Evolutionary conservation across 2,329 filamentous ascomycete species (phyloP), one percentile per base, ranked within the genome.

Genomic region (Beauveria medogensis): DNA sequence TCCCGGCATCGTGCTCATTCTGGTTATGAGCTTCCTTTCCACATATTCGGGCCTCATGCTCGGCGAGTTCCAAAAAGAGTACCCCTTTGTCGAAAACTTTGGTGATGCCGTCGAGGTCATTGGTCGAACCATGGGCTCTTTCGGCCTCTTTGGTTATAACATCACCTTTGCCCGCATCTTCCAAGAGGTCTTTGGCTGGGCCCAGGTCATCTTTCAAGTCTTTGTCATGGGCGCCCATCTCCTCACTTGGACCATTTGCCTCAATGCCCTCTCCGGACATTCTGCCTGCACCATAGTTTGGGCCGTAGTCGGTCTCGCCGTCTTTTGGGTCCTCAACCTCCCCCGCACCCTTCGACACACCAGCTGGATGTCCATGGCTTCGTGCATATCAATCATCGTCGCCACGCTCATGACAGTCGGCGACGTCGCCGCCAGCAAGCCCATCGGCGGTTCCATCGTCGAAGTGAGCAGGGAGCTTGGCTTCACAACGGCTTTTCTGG

Each of bases 171-270:
- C 87, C 0, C 73, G 71, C 10, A 68, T 81, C 3, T 85, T 84
- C n/a, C 78, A 82, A 52, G 82, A 87, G 64, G 64, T 89, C 44
- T 78, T 87, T 60, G 85, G 84, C 12, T 74, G 79, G 64, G 82
- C 78, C 1, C 83, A 86, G 68, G 76, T 82, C 22, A 73, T 86
- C 46, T 85, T 89, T 69, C 77, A 88, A 54, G 72, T 89, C 34
- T 89, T 89, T 69, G 80, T 88, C 69, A 87, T 88, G 81, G 85
- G 80, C 5, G 85, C 83, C 61, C 88, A 90, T 68, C 72, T 90
- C n/a, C 74, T 89, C 58, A 87, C 84, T 0, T 89, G 87, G 73
- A 82, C 79, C 37, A 84, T 89, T 64, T 86, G 85, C 68, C 76
- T 89, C 71, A 89, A 89, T 68, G 83, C 80, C 2, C 74, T 89